Evolutionary conservation across 176 grass and related monocot genomes (phyloP), one percentile per base, ranked within the genome.

Genomic region (Oryza punctata): DNA sequence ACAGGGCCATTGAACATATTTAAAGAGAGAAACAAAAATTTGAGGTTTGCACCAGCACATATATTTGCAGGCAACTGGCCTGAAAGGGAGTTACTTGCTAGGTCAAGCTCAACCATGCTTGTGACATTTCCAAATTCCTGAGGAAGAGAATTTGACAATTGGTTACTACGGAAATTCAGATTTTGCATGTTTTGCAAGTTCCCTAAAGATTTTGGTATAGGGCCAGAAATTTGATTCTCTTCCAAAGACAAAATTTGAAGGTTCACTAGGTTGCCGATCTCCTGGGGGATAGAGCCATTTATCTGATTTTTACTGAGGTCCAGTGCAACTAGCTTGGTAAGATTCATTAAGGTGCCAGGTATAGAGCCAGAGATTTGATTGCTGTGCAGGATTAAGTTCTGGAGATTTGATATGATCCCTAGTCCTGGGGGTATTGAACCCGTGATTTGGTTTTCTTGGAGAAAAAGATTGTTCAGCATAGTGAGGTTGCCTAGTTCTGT

Each of bases 331-430:
- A 75, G 47, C 15, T 75, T 84, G 2, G 87, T 84, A 4, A 89
- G 28, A 19, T 89, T 86, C 3, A 18, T 30, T 16, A 86, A 14
- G 21, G 16, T 40, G 25, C 15, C 0, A 5, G 85, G 89, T 33
- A 91, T 81, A 4, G 68, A 10, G 0, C 88, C 88, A 40, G 6
- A 30, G 3, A 90, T 10, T 45, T 61, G 13, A 33, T 88, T 88
- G 49, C 6, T 54, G 49, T 54, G 49, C 49, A 54, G 6, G 49
- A 54, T 54, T 54, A 54, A 54, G 49, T 19, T 19, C 49, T 54
- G 49, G 49, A 54, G 49, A 54, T 54, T 54, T 6, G 49, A 18
- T 54, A 54, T 54, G 16, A 54, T 19, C 49, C 49, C 49, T 16
- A 54, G 21, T 75, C 67, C 3, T 61, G 21, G n/a, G 18, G 66